Percentiles rank a stretch among this genome's conserved stretches.
Evolutionary conservation across 129 eudicot genomes (phyloP).

Genomic region (Rutidosis leptorrhynchoides): DNA sequence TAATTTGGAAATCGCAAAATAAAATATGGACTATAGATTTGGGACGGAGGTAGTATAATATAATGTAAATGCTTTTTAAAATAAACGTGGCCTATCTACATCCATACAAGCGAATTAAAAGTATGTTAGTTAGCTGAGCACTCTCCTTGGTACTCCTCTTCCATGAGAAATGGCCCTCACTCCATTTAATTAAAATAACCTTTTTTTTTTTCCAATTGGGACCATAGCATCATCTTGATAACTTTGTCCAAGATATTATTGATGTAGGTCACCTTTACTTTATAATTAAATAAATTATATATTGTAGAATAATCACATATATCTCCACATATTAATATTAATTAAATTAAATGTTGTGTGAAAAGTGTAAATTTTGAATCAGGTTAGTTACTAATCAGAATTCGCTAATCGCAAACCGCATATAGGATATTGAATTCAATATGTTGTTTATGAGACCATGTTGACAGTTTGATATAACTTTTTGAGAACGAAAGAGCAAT

Average conservation of each 20-base stretch:
- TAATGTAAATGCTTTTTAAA: slow-evolving; percentile 11
- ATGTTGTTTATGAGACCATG: neutral
- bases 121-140: slow-evolving; percentile 36
- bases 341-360: neutral
- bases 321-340: neutral
- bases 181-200: slow-evolving; percentile 29
- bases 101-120: slow-evolving; percentile 43
- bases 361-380: neutral
- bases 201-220: slow-evolving; percentile 35
- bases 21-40: too few species aligned
- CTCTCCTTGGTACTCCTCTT: slow-evolving; percentile 38
- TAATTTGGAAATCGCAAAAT: too few species aligned
- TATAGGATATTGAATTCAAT: too few species aligned
- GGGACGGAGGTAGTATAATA: too few species aligned
- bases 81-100: slow-evolving; percentile 49
- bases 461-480: neutral
- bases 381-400: neutral
- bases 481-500: neutral
- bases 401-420: too few species aligned
- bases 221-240: slow-evolving; percentile 38
- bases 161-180: slow-evolving; percentile 33
- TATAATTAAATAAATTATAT: slow-evolving; percentile 31
- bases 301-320: neutral
- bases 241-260: slow-evolving; percentile 38
- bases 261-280: slow-evolving; percentile 30